Conservation (phyloP, 257 asterid genomes). For the Ilex aquifolium region DNA sequence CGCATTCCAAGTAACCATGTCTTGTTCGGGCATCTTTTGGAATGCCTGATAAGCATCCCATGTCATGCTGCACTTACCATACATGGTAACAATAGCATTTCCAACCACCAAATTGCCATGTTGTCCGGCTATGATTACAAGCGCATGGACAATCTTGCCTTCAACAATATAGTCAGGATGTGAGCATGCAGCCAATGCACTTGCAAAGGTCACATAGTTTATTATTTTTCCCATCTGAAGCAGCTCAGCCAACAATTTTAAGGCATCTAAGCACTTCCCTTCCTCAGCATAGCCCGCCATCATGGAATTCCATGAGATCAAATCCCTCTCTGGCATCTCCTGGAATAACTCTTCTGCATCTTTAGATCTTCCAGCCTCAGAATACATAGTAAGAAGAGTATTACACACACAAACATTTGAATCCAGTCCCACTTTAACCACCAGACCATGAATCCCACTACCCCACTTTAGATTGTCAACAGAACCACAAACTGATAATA, state of each 20-base stretch:
- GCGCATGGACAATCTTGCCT: slow-evolving; percentile 63
- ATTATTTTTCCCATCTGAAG: slow-evolving; percentile 30
- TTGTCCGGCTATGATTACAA: slow-evolving; percentile 47
- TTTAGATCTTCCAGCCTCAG: slow-evolving; percentile 39
- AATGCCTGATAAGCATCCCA: slow-evolving; percentile 53
- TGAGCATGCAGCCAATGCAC: slow-evolving; percentile 69
- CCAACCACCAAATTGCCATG: slow-evolving; percentile 58
- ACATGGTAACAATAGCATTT: slow-evolving; percentile 84
- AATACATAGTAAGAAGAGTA: slow-evolving; percentile 75
- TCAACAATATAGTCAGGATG: slow-evolving; percentile 40
- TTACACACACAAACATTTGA: slow-evolving; percentile 51
- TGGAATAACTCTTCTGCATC: slow-evolving; percentile 57
- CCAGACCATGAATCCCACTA: slow-evolving; percentile 72
- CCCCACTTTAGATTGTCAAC: slow-evolving; percentile 55
- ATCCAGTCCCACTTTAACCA: slow-evolving; percentile 57
- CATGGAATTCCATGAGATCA: slow-evolving; percentile 87
- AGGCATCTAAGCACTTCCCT: slow-evolving; percentile 49
- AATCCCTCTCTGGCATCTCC: slow-evolving; percentile 53
- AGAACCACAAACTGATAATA: slow-evolving; percentile 49
- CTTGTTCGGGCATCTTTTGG: slow-evolving; percentile 47
- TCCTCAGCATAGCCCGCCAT: slow-evolving; percentile 63
- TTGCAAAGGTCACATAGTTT: slow-evolving; percentile 64
- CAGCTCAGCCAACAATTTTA: slow-evolving; percentile 41
- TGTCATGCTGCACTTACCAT: slow-evolving; percentile 61
- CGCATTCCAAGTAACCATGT: slow-evolving; percentile 85